phyloP scores from a whole-genome alignment of 176 grass and related monocot species.

The Eleusine coracana region DNA sequence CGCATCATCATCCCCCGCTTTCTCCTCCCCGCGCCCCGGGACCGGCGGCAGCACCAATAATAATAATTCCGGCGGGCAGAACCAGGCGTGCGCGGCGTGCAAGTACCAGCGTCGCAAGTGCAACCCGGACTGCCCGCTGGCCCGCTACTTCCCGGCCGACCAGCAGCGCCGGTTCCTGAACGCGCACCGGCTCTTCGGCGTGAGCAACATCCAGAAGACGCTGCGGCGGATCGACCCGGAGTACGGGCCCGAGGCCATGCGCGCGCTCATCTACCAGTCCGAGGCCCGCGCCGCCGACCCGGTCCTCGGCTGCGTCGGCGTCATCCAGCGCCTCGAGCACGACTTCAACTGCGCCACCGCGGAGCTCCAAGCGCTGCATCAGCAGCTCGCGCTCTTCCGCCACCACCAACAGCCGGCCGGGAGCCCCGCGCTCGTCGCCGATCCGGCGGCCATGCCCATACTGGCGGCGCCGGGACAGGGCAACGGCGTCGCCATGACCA shows the following conservation, averaged over 20 bases:
- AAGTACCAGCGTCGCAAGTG: constrained; percentile 70
- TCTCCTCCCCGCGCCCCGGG: too few species aligned
- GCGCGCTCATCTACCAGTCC: constrained; percentile 51
- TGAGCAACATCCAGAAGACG: constrained; percentile 55
- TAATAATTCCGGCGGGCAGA: not conserved
- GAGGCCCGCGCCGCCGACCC: constrained; percentile 50
- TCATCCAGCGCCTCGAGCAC: not conserved
- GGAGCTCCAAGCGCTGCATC: not conserved
- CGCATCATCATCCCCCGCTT: too few species aligned
- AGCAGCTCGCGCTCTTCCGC: constrained; percentile 27
- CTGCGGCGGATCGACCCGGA: constrained; percentile 18
- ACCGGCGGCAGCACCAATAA: not conserved
- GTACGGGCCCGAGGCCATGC: constrained; percentile 49
- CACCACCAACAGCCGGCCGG: not conserved
- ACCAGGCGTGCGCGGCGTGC: constrained; percentile 71
- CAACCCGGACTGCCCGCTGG: constrained; percentile 56
- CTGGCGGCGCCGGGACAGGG: not conserved
- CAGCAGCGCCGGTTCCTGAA: constrained; percentile 61
- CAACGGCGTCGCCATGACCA: not conserved
- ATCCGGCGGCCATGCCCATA: too few species aligned
- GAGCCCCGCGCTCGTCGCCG: not conserved
- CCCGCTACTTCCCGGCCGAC: constrained; percentile 67
- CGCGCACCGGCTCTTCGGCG: constrained; percentile 65
- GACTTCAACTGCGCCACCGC: not conserved
- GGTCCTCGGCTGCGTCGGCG: constrained; percentile 37